A percentile compares a stretch with the other conserved stretches of the same genome.
Evolutionary conservation across 306 rosid species (phyloP).

Genomic region (Potentilla sterilis): DNA sequence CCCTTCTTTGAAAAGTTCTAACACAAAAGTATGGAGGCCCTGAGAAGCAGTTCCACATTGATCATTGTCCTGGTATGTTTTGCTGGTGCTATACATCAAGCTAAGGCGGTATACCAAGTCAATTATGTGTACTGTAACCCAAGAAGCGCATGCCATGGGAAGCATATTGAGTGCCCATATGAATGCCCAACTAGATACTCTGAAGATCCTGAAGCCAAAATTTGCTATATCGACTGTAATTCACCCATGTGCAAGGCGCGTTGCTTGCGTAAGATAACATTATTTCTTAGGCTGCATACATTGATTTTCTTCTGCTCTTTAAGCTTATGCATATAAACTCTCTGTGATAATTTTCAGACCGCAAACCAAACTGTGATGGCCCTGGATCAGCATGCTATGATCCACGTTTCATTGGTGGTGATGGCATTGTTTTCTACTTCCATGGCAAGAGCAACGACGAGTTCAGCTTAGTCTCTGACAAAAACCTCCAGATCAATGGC

Average conservation of each 20-base stretch:
- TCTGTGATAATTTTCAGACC: constrained; percentile 13
- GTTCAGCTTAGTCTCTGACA: constrained; percentile 39
- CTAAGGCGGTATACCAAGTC: constrained; percentile 2
- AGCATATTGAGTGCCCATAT: constrained; percentile 17
- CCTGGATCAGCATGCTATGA: constrained; percentile 53
- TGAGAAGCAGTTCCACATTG: constrained; percentile 10
- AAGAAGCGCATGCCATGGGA: constrained; percentile 7
- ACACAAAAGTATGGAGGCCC: not conserved
- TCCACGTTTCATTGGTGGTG: constrained; percentile 52
- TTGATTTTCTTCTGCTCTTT: not conserved
- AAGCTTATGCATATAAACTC: not conserved
- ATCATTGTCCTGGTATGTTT: not conserved
- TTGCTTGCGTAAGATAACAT: constrained; percentile 30
- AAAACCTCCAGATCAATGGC: constrained; percentile 42
- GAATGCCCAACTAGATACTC: constrained; percentile 25
- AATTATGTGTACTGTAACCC: not conserved
- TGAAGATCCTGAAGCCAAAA: constrained; percentile 37
- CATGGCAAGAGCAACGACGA: constrained; percentile 44
- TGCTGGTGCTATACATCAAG: constrained; percentile 1
- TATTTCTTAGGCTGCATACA: not conserved
- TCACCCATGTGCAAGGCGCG: constrained; percentile 40
- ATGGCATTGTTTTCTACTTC: constrained; percentile 49
- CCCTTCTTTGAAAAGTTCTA: not conserved
- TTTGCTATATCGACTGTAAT: constrained; percentile 37
- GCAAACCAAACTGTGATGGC: constrained; percentile 49